Conservation (phyloP, 192 early-diverging fungal species). For the Coemansia furcata region DNA sequence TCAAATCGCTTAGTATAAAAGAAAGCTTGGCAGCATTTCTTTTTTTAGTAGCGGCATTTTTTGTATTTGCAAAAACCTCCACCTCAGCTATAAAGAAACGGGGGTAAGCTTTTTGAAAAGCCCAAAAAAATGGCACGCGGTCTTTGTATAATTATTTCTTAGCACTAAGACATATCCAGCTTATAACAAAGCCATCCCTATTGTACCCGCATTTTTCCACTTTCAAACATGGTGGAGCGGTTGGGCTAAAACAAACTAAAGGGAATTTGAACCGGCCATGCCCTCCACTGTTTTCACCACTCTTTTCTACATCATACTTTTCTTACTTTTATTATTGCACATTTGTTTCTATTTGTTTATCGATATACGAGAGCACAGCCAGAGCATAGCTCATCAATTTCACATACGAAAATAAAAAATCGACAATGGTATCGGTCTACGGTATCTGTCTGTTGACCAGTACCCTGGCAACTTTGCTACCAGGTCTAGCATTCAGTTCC, state of each 20-base stretch:
- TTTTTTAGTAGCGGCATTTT: not conserved
- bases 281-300: not conserved
- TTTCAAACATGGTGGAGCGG: not conserved
- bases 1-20: not conserved
- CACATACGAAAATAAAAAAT: not conserved
- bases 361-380: not conserved
- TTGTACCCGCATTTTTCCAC: not conserved
- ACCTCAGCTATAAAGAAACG: not conserved
- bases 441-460: not conserved
- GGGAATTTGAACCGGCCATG: not conserved
- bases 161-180: not conserved
- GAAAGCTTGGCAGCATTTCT: not conserved
- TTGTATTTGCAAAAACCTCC: not conserved
- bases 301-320: not conserved
- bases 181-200: not conserved
- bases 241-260: not conserved
- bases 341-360: not conserved
- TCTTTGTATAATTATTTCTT: not conserved
- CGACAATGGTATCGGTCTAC: conserved; percentile 3
- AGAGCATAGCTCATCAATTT: conserved; percentile 2
- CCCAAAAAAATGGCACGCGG: not conserved
- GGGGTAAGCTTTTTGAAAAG: not conserved
- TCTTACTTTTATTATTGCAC: not conserved
- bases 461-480: not conserved
- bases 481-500: not conserved